Evolutionary conservation across 257 asterid species (phyloP).

Genomic region (Osmanthus fragrans): DNA sequence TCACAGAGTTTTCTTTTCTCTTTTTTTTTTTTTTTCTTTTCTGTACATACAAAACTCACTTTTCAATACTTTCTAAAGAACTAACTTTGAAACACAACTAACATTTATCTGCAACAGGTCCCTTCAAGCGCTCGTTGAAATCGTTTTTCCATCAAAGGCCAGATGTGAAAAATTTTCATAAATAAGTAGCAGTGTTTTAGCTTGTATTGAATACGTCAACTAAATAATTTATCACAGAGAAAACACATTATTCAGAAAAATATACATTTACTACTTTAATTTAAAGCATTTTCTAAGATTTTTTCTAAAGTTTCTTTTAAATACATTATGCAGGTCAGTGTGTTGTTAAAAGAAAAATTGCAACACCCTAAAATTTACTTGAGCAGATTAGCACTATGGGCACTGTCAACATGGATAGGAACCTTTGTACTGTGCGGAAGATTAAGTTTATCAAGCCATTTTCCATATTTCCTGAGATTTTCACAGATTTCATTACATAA

Average conservation of each 20-base stretch:
- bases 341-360: constrained; percentile 39
- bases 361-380: constrained; percentile 56
- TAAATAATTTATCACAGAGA: constrained; percentile 30
- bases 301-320: neutral
- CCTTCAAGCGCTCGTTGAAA: too few relatives aligned
- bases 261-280: too few relatives aligned
- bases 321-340: constrained; percentile 38
- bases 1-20: too few relatives aligned
- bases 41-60: neutral
- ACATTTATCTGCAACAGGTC: too few relatives aligned
- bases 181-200: too few relatives aligned
- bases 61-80: too few relatives aligned
- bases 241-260: constrained; percentile 28
- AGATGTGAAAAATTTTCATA: too few relatives aligned
- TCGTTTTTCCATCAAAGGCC: too few relatives aligned
- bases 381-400: constrained; percentile 39
- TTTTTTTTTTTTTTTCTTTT: too few relatives aligned
- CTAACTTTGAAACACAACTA: too few relatives aligned
- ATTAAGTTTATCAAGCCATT: constrained; percentile 45
- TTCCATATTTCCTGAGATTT: constrained; percentile 60
- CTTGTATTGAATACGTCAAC: too few relatives aligned
- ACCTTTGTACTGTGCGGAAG: constrained; percentile 61
- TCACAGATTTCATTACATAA: constrained; percentile 36
- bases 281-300: neutral
- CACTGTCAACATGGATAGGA: constrained; percentile 68